Percentiles rank a stretch among this genome's conserved stretches.
These are phyloP conservation scores for Trichosporon sp. DNA, from an alignment of 1,284 basidiomycete genomes.

Conservation along the genomic window DNA sequence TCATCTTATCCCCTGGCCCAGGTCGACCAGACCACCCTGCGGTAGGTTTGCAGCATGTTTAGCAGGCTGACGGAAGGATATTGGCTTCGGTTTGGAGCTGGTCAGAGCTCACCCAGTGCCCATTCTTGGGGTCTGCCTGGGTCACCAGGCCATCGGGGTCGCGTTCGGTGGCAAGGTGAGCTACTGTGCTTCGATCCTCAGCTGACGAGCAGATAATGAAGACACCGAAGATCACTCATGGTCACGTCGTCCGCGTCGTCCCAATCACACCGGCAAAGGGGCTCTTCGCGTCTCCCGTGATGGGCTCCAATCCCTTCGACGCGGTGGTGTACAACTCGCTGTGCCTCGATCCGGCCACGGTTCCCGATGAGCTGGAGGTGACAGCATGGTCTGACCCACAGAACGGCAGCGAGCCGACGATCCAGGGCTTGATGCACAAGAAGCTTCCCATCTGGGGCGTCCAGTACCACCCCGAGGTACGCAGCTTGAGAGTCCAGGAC, in stretches of 20 bases:
- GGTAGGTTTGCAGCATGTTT: slow-evolving; percentile 19
- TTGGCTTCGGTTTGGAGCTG: slow-evolving; percentile 46
- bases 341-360: slow-evolving; percentile 49
- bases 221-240: slow-evolving; percentile 57
- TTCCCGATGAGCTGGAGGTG: slow-evolving; percentile 52
- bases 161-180: slow-evolving; percentile 63
- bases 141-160: slow-evolving; percentile 81
- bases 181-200: neutral
- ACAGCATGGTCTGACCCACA: slow-evolving; percentile 50
- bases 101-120: slow-evolving; percentile 40
- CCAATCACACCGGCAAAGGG: slow-evolving; percentile 31
- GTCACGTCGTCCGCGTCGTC: slow-evolving; percentile 64
- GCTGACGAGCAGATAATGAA: slow-evolving; percentile 39
- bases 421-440: slow-evolving; percentile 56
- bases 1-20: slow-evolving; percentile 51
- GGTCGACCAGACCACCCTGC: slow-evolving; percentile 45
- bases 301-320: slow-evolving; percentile 50
- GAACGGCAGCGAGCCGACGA: slow-evolving; percentile 34
- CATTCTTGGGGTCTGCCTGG: slow-evolving; percentile 68
- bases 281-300: slow-evolving; percentile 34
- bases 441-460: slow-evolving; percentile 81
- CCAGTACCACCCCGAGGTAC: slow-evolving; percentile 88
- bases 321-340: slow-evolving; percentile 76
- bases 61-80: slow-evolving; percentile 34
- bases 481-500: neutral